Evolutionary conservation across 257 asterid species (phyloP).

Genomic region (Nicotiana otophora): DNA sequence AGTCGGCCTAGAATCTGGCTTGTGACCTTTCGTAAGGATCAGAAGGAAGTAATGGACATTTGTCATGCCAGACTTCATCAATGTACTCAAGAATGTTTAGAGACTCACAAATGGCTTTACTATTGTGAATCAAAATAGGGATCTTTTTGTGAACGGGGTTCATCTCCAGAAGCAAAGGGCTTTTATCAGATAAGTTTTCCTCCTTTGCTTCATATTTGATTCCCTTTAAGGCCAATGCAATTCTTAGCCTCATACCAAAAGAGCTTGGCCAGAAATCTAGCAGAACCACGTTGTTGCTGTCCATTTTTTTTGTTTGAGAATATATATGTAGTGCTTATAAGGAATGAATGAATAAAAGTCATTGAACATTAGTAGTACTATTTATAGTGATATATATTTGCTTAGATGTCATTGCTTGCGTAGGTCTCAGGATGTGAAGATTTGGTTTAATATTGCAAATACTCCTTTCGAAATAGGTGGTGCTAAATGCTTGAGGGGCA

Average conservation of each 20-base stretch:
- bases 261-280: slow-evolving; percentile 4
- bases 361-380: background rate
- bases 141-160: slow-evolving; percentile 7
- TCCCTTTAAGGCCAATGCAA: slow-evolving; percentile 7
- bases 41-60: slow-evolving; percentile 3
- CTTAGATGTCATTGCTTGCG: background rate
- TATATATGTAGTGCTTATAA: no score
- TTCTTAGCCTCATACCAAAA: slow-evolving; percentile 7
- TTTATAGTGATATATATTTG: background rate
- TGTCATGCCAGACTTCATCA: slow-evolving; percentile 4
- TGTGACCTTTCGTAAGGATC: slow-evolving; percentile 9
- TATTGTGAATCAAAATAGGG: slow-evolving; percentile 6
- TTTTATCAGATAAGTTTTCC: slow-evolving; percentile 2
- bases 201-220: background rate
- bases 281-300: background rate
- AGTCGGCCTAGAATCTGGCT: slow-evolving; percentile 15
- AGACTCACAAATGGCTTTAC: slow-evolving; percentile 9
- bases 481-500: no score
- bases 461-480: background rate
- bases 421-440: background rate
- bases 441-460: background rate
- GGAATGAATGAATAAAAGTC: background rate
- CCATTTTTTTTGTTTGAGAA: background rate
- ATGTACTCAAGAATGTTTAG: background rate
- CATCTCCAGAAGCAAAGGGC: background rate